Percentiles rank a stretch among this genome's conserved stretches.
Evolutionary conservation across 805 yeast genomes (phyloP).

Genomic region (Novakomyces olei): DNA sequence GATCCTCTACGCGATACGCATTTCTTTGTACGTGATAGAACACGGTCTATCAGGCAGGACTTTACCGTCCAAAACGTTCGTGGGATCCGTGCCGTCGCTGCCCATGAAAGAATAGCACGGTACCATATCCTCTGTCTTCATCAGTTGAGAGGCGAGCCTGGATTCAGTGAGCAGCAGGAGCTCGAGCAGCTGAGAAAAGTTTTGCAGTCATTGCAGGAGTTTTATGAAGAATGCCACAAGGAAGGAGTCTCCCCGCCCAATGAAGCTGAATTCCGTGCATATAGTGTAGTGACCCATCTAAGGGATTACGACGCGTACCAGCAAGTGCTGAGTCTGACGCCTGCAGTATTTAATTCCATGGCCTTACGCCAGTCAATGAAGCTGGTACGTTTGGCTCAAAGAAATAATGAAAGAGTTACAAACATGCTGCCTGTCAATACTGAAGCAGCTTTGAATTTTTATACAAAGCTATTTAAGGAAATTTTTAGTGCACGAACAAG

Average conservation of each 20-base stretch:
- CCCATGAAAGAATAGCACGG: slow-evolving; percentile 77
- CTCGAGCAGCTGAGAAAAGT: slow-evolving; percentile 84
- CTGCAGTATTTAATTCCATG: slow-evolving; percentile 27
- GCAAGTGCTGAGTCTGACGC: slow-evolving; percentile 47
- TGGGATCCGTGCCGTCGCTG: slow-evolving; percentile 83
- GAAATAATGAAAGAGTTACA: slow-evolving; percentile 22
- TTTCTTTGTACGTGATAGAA: slow-evolving; percentile 89
- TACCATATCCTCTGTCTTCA: slow-evolving; percentile 68
- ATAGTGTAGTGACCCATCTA: slow-evolving; percentile 54
- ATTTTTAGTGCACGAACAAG: slow-evolving; percentile 41
- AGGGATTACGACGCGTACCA: slow-evolving; percentile 72
- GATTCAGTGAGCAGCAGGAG: slow-evolving; percentile 86
- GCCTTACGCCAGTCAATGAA: slow-evolving; percentile 49
- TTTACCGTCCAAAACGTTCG: slow-evolving; percentile 85
- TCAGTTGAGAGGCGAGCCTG: slow-evolving; percentile 56
- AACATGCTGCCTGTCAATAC: slow-evolving; percentile 27
- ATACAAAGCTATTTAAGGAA: slow-evolving; percentile 39
- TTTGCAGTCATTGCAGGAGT: slow-evolving; percentile 66
- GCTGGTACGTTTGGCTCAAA: slow-evolving; percentile 43
- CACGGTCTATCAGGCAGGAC: slow-evolving; percentile 89
- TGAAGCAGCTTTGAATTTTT: slow-evolving; percentile 40
- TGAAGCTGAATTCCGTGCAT: slow-evolving; percentile 86
- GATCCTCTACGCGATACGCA: slow-evolving; percentile 55
- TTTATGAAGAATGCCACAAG: slow-evolving; percentile 58
- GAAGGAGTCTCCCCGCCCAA: slow-evolving; percentile 49